Percentiles rank a stretch among this genome's conserved stretches.
Evolutionary conservation across 2,329 filamentous ascomycete species (phyloP).

Genomic region (Trichophyton equinum): DNA sequence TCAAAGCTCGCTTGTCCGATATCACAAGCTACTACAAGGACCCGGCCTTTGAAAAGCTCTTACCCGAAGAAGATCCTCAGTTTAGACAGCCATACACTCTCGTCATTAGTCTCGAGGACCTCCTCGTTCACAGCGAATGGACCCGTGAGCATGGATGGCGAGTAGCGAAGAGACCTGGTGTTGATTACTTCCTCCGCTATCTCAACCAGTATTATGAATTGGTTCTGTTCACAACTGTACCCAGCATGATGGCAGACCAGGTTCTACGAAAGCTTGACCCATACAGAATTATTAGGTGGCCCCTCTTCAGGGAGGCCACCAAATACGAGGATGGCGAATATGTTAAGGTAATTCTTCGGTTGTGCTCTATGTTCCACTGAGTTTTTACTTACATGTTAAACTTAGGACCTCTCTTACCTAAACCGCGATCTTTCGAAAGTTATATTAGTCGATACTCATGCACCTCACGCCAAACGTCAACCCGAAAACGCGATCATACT

Average conservation of each 20-base stretch:
- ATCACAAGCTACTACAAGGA: slow-evolving; percentile 89
- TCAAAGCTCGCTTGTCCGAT: slow-evolving; percentile 59
- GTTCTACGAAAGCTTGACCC: slow-evolving; percentile 89
- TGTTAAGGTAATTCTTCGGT: slow-evolving; percentile 57
- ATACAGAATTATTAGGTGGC: slow-evolving; percentile 90
- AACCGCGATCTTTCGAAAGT: slow-evolving; percentile 94
- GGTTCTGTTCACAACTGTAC: slow-evolving; percentile 85
- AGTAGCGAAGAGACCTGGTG: slow-evolving; percentile 82
- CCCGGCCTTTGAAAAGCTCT: slow-evolving; percentile 82
- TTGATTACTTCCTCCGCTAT: slow-evolving; percentile 96
- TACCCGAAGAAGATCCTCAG: slow-evolving; percentile 59
- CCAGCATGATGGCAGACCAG: slow-evolving; percentile 71
- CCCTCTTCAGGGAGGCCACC: slow-evolving; percentile 89
- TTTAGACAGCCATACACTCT: slow-evolving; percentile 83
- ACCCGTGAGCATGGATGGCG: slow-evolving; percentile 87
- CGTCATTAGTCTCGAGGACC: slow-evolving; percentile 82
- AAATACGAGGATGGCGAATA: slow-evolving; percentile 93
- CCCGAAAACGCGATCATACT: slow-evolving; percentile 94
- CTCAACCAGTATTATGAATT: slow-evolving; percentile 96
- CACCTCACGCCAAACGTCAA: slow-evolving; percentile 69
- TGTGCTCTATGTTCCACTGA: not conserved
- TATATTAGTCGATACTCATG: slow-evolving; percentile 81
- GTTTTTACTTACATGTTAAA: slow-evolving; percentile 11
- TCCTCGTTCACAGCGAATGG: slow-evolving; percentile 93
- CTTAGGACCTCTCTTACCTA: slow-evolving; percentile 85